phyloP scores from a whole-genome alignment of 352 stramenopile genomes.

The Phytophthora ramorum region DNA sequence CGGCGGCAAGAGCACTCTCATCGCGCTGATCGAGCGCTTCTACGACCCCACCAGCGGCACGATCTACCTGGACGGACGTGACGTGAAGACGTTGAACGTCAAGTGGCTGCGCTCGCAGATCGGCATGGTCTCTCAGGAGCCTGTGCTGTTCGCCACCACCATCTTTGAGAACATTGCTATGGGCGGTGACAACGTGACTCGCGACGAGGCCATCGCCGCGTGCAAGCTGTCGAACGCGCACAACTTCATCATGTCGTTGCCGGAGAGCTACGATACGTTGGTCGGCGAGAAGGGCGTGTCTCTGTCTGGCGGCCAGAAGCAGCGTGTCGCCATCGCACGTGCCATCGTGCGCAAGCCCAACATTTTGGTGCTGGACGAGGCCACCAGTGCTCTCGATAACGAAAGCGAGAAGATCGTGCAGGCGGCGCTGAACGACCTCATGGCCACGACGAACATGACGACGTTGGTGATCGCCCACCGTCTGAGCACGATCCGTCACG shows the following conservation, averaged over 20 bases:
- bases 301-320: slow-evolving; percentile 58
- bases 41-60: slow-evolving; percentile 73
- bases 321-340: slow-evolving; percentile 55
- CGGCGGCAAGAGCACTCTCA: slow-evolving; percentile 88
- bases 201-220: slow-evolving; percentile 77
- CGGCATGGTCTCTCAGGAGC: slow-evolving; percentile 75
- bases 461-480: slow-evolving; percentile 65
- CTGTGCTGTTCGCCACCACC: slow-evolving; percentile 79
- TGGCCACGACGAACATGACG: slow-evolving; percentile 59
- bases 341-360: slow-evolving; percentile 53
- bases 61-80: slow-evolving; percentile 74
- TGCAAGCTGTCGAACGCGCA: slow-evolving; percentile 86
- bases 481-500: slow-evolving; percentile 50
- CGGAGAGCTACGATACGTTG: slow-evolving; percentile 75
- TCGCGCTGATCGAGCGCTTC: slow-evolving; percentile 78
- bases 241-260: slow-evolving; percentile 89
- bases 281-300: slow-evolving; percentile 59
- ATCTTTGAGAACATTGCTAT: slow-evolving; percentile 90
- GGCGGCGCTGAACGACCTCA: slow-evolving; percentile 39
- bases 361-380: slow-evolving; percentile 59
- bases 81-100: slow-evolving; percentile 64
- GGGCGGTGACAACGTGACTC: slow-evolving; percentile 48
- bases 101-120: slow-evolving; percentile 63
- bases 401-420: slow-evolving; percentile 44
- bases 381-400: slow-evolving; percentile 10